phyloP scores from a whole-genome alignment of 2,329 filamentous ascomycete species.

The Reticulascus tulasneorum region DNA sequence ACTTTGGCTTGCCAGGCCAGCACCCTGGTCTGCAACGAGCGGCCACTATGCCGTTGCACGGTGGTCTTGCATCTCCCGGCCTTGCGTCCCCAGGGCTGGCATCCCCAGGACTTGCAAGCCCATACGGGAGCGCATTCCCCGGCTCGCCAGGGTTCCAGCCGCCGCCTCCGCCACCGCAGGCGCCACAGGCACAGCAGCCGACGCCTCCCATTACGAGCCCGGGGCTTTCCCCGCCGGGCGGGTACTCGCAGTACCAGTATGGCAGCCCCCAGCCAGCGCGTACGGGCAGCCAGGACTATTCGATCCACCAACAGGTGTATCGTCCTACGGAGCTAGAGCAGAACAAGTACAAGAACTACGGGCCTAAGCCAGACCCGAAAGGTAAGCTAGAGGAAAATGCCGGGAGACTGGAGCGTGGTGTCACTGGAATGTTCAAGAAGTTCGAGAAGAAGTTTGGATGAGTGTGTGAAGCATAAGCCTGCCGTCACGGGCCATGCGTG shows the following conservation, averaged over 20 bases:
- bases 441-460: conserved; percentile 71
- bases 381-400: conserved; percentile 62
- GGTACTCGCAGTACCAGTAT: conserved; percentile 53
- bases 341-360: conserved; percentile 36
- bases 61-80: conserved; percentile 33
- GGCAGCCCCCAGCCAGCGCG: conserved; percentile 21
- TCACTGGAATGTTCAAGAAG: conserved; percentile 70
- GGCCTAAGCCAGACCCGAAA: conserved; percentile 39
- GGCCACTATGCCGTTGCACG: conserved; percentile 43
- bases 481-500: too few species aligned
- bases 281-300: conserved; percentile 39
- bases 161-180: conserved; percentile 24
- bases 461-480: too few species aligned
- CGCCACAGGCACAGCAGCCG: conserved; percentile 21
- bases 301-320: conserved; percentile 66
- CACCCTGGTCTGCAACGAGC: conserved; percentile 46
- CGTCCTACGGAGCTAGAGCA: conserved; percentile 62
- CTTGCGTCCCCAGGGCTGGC: conserved; percentile 34
- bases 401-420: conserved; percentile 63
- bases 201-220: conserved; percentile 31
- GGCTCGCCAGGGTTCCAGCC: conserved; percentile 40
- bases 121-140: conserved; percentile 43
- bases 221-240: conserved; percentile 43
- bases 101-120: conserved; percentile 35
- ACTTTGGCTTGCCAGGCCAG: conserved; percentile 31